Evolutionary conservation across 106 monocot genomes (phyloP).

Genomic region (Narthecium ossifragum): DNA sequence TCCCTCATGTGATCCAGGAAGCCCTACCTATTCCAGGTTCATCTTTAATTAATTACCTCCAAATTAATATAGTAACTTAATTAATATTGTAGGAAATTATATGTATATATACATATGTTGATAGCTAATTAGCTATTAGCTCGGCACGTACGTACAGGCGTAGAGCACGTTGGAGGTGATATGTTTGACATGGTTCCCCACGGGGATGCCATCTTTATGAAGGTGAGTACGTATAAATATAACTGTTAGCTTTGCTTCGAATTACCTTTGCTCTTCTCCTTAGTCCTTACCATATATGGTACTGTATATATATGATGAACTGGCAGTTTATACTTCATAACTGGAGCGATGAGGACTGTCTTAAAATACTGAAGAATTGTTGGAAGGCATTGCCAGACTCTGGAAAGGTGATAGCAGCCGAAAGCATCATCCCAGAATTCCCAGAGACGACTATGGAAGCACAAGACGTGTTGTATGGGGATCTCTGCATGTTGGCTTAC

Average conservation of each 20-base stretch:
- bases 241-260: too few species aligned
- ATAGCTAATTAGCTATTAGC: background rate
- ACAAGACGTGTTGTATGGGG: background rate
- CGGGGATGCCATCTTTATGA: slow-evolving; percentile 58
- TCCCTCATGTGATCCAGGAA: slow-evolving; percentile 3
- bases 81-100: background rate
- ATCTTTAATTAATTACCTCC: background rate
- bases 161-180: slow-evolving; percentile 42
- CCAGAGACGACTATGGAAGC: slow-evolving; percentile 1
- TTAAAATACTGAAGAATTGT: slow-evolving; percentile 22
- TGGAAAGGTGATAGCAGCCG: slow-evolving; percentile 23
- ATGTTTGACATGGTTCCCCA: slow-evolving; percentile 47
- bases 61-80: background rate
- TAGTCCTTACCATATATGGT: background rate
- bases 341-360: slow-evolving; percentile 26
- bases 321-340: slow-evolving; percentile 32
- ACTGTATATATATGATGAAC: background rate
- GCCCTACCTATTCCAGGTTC: background rate
- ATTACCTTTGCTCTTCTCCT: background rate
- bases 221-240: too few species aligned
- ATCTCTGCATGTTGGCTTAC: slow-evolving; percentile 13
- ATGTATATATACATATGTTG: background rate
- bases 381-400: slow-evolving; percentile 26
- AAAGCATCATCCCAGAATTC: slow-evolving; percentile 13
- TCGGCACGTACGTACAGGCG: slow-evolving; percentile 11